Base-by-base conservation (phyloP, 2,329 filamentous ascomycete genomes). In the Monosporascus sp. region DNA sequence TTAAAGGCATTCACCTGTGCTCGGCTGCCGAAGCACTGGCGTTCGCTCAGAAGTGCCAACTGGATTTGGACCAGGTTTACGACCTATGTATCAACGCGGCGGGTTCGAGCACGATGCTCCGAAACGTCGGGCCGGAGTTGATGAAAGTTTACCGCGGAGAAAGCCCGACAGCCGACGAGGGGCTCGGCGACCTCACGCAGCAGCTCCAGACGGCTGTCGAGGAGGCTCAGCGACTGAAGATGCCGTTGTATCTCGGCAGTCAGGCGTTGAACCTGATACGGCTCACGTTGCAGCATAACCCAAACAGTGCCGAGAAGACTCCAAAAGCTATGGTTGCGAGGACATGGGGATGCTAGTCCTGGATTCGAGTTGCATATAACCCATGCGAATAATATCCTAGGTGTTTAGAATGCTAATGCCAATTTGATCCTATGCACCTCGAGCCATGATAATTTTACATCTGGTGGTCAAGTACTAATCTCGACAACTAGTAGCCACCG, bases 61-160 rank as follows among this genome's bases (percentile, higher is more conserved):
- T 78, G 37, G 74, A 77, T 43, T 65, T 77, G 18, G 71, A 75
- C 38, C 73, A 75, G 61, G 70, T 76, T 2, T 69, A 71, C 47
- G 72, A 73, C 37, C 67, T 77, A 48, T 78, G 74, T 57, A 62
- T 72, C 57, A 72, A 75, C 53, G 75, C 75, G 1, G 75, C 75
- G 0, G 75, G 75, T 9, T 72, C 72, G 6, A 75, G 70, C 53
- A 63, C 58, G 31, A 66, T 75, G 56, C 61, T 77, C 47, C 67
- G 70, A 39, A 54, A 57, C 6, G 58, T 69, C 25, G 74, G 73
- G 0, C 70, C 68, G 1, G 63, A 66, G 37, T 71, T 77, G 20
- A 69, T 77, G 45, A 61, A 65, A 37, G 63, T 69, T 3, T 62
- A 71, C 41, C 63, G 64, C 4, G 64, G 60, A 9, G 63, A 64